Evolutionary conservation across 768 basidiomycete genomes (phyloP).

Genomic region (Amanita exitialis): DNA sequence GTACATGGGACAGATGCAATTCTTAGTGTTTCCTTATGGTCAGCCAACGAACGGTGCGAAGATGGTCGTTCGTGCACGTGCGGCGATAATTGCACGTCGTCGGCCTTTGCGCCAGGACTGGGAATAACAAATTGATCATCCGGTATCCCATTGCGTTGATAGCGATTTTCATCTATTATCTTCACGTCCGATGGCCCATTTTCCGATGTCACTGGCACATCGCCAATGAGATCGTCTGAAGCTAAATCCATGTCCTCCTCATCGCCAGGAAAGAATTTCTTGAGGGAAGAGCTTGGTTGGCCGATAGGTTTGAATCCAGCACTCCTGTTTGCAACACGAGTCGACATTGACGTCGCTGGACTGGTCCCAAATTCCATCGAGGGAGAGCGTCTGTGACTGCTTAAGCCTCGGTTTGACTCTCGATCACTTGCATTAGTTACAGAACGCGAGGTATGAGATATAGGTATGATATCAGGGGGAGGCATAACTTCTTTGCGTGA

Average conservation of each 20-base stretch:
- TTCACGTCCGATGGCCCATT: background rate
- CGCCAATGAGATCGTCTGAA: conserved; percentile 12
- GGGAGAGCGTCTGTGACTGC: background rate
- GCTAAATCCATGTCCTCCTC: conserved; percentile 54
- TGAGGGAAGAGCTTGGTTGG: conserved; percentile 45
- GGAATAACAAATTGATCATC: background rate
- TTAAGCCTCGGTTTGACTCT: background rate
- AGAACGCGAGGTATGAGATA: conserved; percentile 6
- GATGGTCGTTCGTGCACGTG: background rate
- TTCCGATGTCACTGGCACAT: conserved; percentile 9
- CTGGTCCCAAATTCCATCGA: background rate
- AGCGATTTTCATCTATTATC: background rate
- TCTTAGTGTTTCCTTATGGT: background rate
- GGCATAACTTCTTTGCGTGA: conserved; percentile 21
- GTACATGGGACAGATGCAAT: background rate
- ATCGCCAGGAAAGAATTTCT: conserved; percentile 76
- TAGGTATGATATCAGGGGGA: conserved; percentile 8
- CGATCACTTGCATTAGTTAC: background rate
- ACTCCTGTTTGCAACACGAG: conserved; percentile 22
- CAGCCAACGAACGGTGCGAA: background rate
- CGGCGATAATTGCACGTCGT: background rate
- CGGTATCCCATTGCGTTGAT: background rate
- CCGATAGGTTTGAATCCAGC: conserved; percentile 63
- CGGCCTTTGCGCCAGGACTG: background rate
- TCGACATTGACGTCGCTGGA: conserved; percentile 5